Evolutionary conservation across 192 early-diverging fungal species (phyloP), one percentile per base, ranked within the genome.

Genomic region (Kappamyces sp.): DNA sequence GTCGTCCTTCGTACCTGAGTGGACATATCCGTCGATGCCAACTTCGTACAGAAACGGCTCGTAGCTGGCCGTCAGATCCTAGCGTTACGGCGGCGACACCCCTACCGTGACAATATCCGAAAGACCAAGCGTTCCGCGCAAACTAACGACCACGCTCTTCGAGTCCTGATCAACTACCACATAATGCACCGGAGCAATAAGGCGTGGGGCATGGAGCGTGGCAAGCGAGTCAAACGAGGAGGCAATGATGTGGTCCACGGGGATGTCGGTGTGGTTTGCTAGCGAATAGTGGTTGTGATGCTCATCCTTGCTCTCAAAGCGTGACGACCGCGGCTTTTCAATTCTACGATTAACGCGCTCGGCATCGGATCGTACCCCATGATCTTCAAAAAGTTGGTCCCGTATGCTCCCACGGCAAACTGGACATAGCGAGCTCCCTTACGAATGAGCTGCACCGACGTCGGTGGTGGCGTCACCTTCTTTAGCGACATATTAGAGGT

Each of bases 281-380:
- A 80, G 68, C n/a, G 70, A 63, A 36, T 74, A 66, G 51, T 80
- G 78, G 57, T 80, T 77, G 30, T 61, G 66, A 42, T 74, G 75
- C n/a, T 62, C 64, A 5, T 58, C 32, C 29, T 38, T 55, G 37
- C n/a, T n/a, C n/a, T n/a, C 22, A 40, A 39, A 33, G 22, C 6
- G 32, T 34, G n/a, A 45, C 43, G 11, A 11, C 43, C 9, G 43
- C 34, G 53, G 53, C 31, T 54, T 54, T 32, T 54, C 53, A 32
- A 54, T 54, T 29, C n/a, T n/a, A n/a, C n/a, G n/a, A n/a, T n/a
- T n/a, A n/a, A n/a, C n/a, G n/a, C n/a, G n/a, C n/a, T n/a, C n/a
- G n/a, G n/a, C n/a, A n/a, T n/a, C n/a, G n/a, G n/a, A n/a, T n/a
- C n/a, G 11, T 49, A 62, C 57, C 69, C 69, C 55, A 71, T 47